Base-by-base conservation (phyloP, 768 basidiomycete genomes). In the Kwoniella sp. region DNA sequence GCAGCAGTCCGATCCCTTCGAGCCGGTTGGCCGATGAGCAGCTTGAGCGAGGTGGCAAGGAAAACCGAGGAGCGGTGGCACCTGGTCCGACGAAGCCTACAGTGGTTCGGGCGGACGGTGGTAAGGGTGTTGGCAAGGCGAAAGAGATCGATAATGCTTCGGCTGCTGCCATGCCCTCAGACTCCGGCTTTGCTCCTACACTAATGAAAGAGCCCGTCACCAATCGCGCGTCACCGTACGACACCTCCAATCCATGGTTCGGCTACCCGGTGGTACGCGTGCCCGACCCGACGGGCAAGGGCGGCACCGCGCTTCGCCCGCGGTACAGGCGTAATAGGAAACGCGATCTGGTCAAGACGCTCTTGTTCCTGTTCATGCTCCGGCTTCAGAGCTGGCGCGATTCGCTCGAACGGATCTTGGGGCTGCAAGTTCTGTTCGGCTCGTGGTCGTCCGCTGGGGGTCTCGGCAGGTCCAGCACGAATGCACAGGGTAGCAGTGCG, bases 271-370 rank as follows among this genome's bases (percentile, higher is more conserved):
- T 61, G 6, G 31, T 72, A 17, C 49, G 43, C 14, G 48, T 65
- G 5, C 36, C 60, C 38, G 42, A 47, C 19, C 11, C 58, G 17
- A 33, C 39, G n/a, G 39, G 34, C 11, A 45, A 53, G 28, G 48
- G 40, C 19, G 17, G 25, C 7, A 54, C 36, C 17, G 48, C 39
- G 2, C 38, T 70, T 25, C 50, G 52, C 41, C 73, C 73, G 6
- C 51, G 60, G 10, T 69, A 71, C 39, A 40, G 60, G 1, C 57
- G 69, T 25, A 63, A 63, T 32, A 39, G 73, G 9, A 72, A 74
- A 46, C 57, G 73, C 1, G 73, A 74, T 53, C 57, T 74, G 20
- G 59, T 67, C 48, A 74, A 72, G 42, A 71, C 73, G 0, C 53
- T 74, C 6, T 34, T 71, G 2, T 71, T 71, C 51, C 59, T 74